Evolutionary conservation across 73 alveolate genomes (phyloP).

Genomic region (Uronychia binucleata): DNA sequence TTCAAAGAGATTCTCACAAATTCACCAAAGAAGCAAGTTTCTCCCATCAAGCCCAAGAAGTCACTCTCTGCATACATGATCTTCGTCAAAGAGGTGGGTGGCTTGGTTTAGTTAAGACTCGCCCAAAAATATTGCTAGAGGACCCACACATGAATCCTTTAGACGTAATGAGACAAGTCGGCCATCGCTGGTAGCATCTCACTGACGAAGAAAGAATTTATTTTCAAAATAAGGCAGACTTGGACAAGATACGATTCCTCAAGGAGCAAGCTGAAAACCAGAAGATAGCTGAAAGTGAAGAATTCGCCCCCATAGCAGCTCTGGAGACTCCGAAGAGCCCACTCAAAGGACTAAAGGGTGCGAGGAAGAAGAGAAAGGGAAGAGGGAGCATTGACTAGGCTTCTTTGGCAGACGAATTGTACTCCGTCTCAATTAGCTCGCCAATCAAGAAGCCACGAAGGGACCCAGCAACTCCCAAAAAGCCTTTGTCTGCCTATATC

Average conservation of each 20-base stretch:
- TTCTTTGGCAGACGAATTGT: background rate
- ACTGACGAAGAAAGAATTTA: conserved; percentile 27
- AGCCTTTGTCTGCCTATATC: conserved; percentile 52
- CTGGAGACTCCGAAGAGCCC: background rate
- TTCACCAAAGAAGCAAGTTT: background rate
- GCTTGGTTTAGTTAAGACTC: conserved; percentile 5
- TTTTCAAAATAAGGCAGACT: conserved; percentile 44
- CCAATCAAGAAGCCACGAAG: background rate
- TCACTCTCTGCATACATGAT: conserved; percentile 60
- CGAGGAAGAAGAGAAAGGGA: background rate
- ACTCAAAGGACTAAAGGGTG: background rate
- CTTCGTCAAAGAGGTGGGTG: conserved; percentile 49
- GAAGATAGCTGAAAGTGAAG: background rate
- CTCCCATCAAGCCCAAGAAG: conserved; percentile 46
- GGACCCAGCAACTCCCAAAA: conserved; percentile 25
- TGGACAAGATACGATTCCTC: conserved; percentile 37
- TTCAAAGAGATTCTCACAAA: background rate
- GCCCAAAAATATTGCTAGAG: conserved; percentile 30
- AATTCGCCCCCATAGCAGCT: too few relatives aligned
- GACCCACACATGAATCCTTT: conserved; percentile 43
- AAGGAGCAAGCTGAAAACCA: conserved; percentile 20
- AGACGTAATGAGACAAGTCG: conserved; percentile 50
- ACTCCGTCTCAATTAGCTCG: background rate
- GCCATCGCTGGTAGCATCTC: conserved; percentile 39
- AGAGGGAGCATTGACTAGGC: conserved; percentile 6